Base-by-base conservation (phyloP, 208 protist species). In the Porcisia deanei region DNA sequence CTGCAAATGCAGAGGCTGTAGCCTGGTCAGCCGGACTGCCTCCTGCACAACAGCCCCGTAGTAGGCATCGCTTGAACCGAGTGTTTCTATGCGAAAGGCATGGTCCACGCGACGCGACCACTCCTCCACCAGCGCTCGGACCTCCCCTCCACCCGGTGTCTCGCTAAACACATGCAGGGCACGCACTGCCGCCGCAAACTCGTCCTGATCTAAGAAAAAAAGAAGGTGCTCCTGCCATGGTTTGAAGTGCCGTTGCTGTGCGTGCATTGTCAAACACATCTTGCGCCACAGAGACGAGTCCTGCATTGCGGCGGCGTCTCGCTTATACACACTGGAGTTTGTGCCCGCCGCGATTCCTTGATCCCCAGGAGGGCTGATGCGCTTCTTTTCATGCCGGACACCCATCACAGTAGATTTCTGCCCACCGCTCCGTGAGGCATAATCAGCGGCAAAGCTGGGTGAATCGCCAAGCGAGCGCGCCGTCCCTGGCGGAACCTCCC, bases 1-100 rank as follows among this genome's bases (percentile, higher is more conserved):
- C 53, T 91, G 81, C 30, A 95, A 71, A 52, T 91, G 82, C 25
- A 95, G 79, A 8, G 86, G 81, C 61, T 87, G 78, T 34, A 95
- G 70, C 4, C 84, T 81, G 25, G 81, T 81, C 30, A 91, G 63
- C 8, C 71, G 63, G 14, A 83, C 80, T 12, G 86, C 83, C 73
- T 95, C 91, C 53, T 76, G 80, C 43, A 76, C 80, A 5, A 77
- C 87, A 6, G 86, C 85, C 34, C 79, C 79, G 72, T 85, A 93
- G 74, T 86, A 85, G 16, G 89, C 71, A 54, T 89, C 88, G 41
- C 69, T 73, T 7, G 71, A 77, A 8, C 61, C 53, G 7, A 95
- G 76, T 16, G 60, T 55, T 49, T 91, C 86, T 54, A 86, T 81
- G 60, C 71, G 71, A 71, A 95, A 70, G 25, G 87, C 85, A 30